These are phyloP conservation scores for Xylaria sp. DNA, from an alignment of 2,329 filamentous ascomycete species.

Conservation along the genomic window DNA sequence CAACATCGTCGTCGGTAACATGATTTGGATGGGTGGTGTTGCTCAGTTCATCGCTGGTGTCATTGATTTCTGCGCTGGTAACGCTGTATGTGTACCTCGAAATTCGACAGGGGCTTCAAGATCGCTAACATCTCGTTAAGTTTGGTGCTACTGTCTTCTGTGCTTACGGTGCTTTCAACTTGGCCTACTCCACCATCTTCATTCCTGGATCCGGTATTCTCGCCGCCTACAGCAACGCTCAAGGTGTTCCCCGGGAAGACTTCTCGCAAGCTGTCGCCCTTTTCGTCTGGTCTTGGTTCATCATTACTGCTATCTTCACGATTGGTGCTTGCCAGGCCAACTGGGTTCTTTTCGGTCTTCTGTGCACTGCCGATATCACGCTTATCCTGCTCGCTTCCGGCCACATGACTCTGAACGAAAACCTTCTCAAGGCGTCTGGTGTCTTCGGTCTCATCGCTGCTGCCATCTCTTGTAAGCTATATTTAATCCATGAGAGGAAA, in stretches of 20 bases:
- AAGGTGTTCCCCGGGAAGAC: constrained; percentile 41
- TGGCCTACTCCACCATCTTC: constrained; percentile 53
- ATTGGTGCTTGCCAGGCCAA: constrained; percentile 42
- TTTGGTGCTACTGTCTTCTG: constrained; percentile 53
- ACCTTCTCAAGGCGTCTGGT: constrained; percentile 39
- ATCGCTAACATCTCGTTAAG: constrained; percentile 30
- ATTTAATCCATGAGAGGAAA: too few species aligned
- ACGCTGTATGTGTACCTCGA: constrained; percentile 38
- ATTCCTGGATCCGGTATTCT: constrained; percentile 52
- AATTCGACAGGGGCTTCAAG: background rate
- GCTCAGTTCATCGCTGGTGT: constrained; percentile 42
- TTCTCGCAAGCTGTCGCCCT: constrained; percentile 45
- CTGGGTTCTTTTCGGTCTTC: constrained; percentile 39
- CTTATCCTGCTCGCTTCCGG: constrained; percentile 42
- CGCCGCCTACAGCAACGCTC: constrained; percentile 50
- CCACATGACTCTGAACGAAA: constrained; percentile 37
- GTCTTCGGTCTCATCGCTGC: constrained; percentile 42
- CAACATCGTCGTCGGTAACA: constrained; percentile 49
- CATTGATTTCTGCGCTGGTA: constrained; percentile 43
- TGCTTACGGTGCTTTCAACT: constrained; percentile 54
- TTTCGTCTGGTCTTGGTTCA: constrained; percentile 46
- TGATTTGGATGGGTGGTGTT: constrained; percentile 53
- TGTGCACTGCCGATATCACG: constrained; percentile 41
- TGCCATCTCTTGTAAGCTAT: constrained; percentile 40
- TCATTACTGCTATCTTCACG: constrained; percentile 45